Base-by-base conservation (phyloP, 2,329 filamentous ascomycete species). In the Trichoderma simmonsii region DNA sequence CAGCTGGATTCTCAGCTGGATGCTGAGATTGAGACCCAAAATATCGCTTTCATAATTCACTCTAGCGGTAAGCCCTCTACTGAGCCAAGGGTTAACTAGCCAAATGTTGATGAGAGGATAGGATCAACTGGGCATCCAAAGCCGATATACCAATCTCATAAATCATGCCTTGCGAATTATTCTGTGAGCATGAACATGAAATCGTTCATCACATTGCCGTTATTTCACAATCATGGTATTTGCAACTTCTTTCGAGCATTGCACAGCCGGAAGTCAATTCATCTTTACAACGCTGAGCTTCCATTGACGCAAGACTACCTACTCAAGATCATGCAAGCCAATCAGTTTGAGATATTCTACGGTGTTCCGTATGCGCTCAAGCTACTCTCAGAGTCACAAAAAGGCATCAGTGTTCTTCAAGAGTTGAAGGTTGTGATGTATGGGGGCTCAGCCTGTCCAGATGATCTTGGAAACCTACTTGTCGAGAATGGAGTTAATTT, bases 61-160 rank as follows among this genome's bases (percentile, higher is more conserved):
- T 68, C 65, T 11, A 68, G 65, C n/a, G 65, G 65, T 68, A 68
- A 48, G n/a, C n/a, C n/a, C n/a, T n/a, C n/a, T n/a, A n/a, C n/a
- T n/a, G n/a, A n/a, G n/a, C n/a, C n/a, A n/a, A n/a, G n/a, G n/a
- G n/a, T n/a, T n/a, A n/a, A n/a, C n/a, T n/a, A n/a, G n/a, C n/a
- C 7, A 28, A 30, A 59, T 28, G 6, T 11, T 68, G 2, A 68
- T 43, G 8, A 30, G 7, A 21, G 12, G 6, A 43, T 30, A 68
- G 65, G 65, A 15, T 68, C 65, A 15, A 68, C 65, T 26, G 65
- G 65, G 4, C 65, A 68, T 21, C 65, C 65, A 6, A 68, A 59
- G 24, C 65, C 65, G n/a, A 68, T 68, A 15, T 68, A 59, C 14
- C 65, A 68, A 5, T 21, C 65, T 28, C 65, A 68, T 18, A 59